Evolutionary conservation across 2,329 filamentous ascomycete genomes (phyloP), one percentile per base, ranked within the genome.

Genomic region (Aspergillus aculeatinus): DNA sequence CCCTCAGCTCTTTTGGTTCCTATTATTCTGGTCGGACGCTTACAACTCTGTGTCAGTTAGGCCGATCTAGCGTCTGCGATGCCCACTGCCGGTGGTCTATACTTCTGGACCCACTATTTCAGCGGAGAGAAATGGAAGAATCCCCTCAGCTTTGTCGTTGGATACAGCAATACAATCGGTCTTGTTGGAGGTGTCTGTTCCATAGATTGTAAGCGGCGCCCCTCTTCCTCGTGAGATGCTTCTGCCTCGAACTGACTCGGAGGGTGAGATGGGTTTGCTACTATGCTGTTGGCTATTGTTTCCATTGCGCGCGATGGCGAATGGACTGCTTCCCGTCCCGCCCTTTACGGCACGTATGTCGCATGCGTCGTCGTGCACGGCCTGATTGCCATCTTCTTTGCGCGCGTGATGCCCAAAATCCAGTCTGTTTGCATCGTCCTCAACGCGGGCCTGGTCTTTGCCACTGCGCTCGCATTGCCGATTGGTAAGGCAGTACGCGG

Each of bases 131-230:
- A 80, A 50, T 83, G 78, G 63, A 79, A 82, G 60, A 85, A 85
- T 67, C 81, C 83, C 4, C 70, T 87, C 19, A 83, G 80, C 63
- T 87, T 86, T 65, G 71, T 86, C 23, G 83, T 86, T 16, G 84
- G 84, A 39, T 86, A 86, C 65, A 85, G 82, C 68, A 87, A 87
- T 67, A 87, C 82, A 2, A 77, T 87, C 16, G 85, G 85, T 12
- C 72, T 86, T 5, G 77, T 87, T 16, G 85, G 83, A 39, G 85
- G 84, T 5, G 74, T 87, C 16, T 87, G 85, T 72, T 85, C 83
- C 21, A 84, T 87, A 63, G 84, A 87, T 68, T 87, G 76, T 78
- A 58, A 61, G 74, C 48, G n/a, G n/a, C 9, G 11, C 27, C 27
- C 16, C 2, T 31, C 23, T 14, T 33, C 4, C 27, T 33, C 21